These are phyloP conservation scores for Citeromyces nyonsensis DNA, from an alignment of 805 yeast genomes.

Conservation along the genomic window DNA sequence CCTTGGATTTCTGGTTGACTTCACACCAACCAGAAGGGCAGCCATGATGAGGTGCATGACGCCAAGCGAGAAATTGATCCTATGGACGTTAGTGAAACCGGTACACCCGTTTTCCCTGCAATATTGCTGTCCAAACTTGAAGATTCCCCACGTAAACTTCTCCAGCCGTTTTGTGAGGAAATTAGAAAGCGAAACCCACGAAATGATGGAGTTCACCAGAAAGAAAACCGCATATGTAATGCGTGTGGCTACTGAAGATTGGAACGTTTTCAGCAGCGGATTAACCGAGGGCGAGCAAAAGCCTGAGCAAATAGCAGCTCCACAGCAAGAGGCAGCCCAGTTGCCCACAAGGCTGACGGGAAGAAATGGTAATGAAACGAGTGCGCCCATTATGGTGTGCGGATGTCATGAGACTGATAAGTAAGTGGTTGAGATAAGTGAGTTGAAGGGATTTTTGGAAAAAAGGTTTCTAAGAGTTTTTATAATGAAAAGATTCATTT, in stretches of 20 bases:
- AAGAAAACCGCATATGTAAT: slow-evolving; percentile 72
- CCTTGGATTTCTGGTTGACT: slow-evolving; percentile 63
- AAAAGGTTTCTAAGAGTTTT: too few species aligned
- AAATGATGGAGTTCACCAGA: slow-evolving; percentile 60
- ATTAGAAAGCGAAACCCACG: slow-evolving; percentile 88
- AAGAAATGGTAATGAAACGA: slow-evolving; percentile 55
- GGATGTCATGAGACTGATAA: too few species aligned
- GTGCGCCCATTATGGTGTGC: slow-evolving; percentile 36
- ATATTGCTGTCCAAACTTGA: slow-evolving; percentile 33
- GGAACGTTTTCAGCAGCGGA: slow-evolving; percentile 29
- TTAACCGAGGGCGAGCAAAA: slow-evolving; percentile 19
- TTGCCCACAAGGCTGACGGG: slow-evolving; percentile 38
- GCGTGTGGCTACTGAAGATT: slow-evolving; percentile 71
- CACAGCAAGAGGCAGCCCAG: slow-evolving; percentile 59
- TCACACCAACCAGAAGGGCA: slow-evolving; percentile 50
- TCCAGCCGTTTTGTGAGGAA: slow-evolving; percentile 65
- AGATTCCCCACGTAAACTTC: slow-evolving; percentile 48
- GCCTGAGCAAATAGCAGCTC: slow-evolving; percentile 68
- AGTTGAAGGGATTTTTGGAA: too few species aligned
- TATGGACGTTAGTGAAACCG: slow-evolving; percentile 89
- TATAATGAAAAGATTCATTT: too few species aligned
- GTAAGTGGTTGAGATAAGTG: too few species aligned
- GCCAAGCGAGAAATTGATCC: slow-evolving; percentile 82
- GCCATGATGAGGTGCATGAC: slow-evolving; percentile 63
- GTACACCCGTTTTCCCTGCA: slow-evolving; percentile 78